Base-by-base conservation (phyloP, 352 stramenopile species). In the Globisporangium cylindrosporum region DNA sequence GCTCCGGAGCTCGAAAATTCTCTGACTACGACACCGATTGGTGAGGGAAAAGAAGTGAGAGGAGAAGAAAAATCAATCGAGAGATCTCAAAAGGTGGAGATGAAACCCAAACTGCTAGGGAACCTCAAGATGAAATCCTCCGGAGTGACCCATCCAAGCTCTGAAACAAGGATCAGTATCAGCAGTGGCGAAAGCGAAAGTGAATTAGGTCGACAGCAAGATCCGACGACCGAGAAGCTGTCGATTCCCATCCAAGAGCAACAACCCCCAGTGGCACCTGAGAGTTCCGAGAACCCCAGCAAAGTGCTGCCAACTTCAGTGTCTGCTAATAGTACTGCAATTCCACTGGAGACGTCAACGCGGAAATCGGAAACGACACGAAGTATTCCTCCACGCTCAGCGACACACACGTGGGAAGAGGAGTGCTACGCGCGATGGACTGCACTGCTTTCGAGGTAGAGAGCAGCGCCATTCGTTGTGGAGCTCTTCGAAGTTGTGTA, bases 341-440 rank as follows among this genome's bases (percentile, higher is more conserved):
- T 4, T 32, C 2, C 43, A 48, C 14, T 15, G 20, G 14, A n/a
- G 14, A 48, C 14, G 1, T 51, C 43, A 51, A 51, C n/a, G 43
- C 43, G 18, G 41, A 49, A n/a, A 20, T 22, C 4, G 41, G 15
- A n/a, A 18, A n/a, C 1, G 12, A 49, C 12, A 18, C 20, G 12
- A 18, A 46, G 15, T 9, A 18, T 15, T 22, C 41, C 41, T 7
- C 41, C n/a, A 10, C 49, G 38, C 27, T 59, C 41, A 29, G 41
- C 5, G 24, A 29, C 24, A 20, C 67, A 41, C 24, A 15, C 32
- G 20, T 57, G 64, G 55, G 68, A 73, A 55, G 68, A 73, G 49
- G 34, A 49, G 68, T 56, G 56, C 15, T 82, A 82, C 36, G 68
- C 76, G 34, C 62, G 36, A 18, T 82, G 76, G 76, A 34, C 67